A percentile compares a stretch with the other conserved stretches of the same genome.
Conservation (phyloP, 176 grass and related monocot genomes). For the Thalia dealbata region DNA sequence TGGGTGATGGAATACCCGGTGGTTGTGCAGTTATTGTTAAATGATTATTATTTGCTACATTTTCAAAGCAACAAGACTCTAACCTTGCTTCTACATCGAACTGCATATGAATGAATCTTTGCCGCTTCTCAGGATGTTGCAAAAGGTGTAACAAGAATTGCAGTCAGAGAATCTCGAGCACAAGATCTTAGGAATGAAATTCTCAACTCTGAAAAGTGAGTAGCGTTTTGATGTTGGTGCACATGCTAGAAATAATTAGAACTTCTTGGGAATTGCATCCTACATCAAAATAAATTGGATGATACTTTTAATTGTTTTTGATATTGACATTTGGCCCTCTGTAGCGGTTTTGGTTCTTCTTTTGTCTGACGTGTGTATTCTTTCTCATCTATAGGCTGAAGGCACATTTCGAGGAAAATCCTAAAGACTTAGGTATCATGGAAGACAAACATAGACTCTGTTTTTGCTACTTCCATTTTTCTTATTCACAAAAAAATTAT, state of each 20-base stretch:
- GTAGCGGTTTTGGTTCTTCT: not conserved
- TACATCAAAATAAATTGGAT: not conserved
- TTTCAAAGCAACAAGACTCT: not conserved
- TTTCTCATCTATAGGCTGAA: slow-evolving; percentile 54
- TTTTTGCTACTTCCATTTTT: not conserved
- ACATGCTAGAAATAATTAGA: not conserved
- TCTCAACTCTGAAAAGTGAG: slow-evolving; percentile 88
- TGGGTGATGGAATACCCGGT: not conserved
- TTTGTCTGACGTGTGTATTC: not conserved
- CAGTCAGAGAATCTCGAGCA: slow-evolving; percentile 76
- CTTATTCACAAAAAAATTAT: not conserved
- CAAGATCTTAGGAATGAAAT: slow-evolving; percentile 98
- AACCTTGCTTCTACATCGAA: not conserved
- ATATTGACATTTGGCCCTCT: too few relatives aligned
- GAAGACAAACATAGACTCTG: not conserved
- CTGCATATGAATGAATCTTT: slow-evolving; percentile 3
- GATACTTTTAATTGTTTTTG: not conserved
- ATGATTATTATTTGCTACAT: not conserved
- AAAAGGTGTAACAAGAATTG: slow-evolving; percentile 72
- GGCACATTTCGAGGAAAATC: slow-evolving; percentile 92
- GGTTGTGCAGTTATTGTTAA: not conserved
- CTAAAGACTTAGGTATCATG: slow-evolving; percentile 72
- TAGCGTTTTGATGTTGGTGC: not conserved
- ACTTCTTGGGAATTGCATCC: not conserved
- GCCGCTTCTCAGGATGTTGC: slow-evolving; percentile 67